Base-by-base conservation (phyloP, 768 basidiomycete genomes). In the Pleurotus tuoliensis region DNA sequence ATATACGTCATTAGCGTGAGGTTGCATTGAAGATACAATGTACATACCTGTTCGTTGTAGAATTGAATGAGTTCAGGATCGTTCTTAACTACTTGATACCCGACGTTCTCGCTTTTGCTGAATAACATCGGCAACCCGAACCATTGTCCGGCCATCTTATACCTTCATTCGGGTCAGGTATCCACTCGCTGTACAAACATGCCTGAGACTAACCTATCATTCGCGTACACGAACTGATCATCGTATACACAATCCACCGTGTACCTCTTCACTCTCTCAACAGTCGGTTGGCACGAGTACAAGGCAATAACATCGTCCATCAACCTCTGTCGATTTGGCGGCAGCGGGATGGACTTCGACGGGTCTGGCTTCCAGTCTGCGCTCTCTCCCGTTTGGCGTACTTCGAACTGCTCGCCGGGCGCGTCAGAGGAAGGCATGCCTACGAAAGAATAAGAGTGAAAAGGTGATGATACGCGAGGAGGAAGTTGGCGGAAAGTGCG, bases 201-300 rank as follows among this genome's bases (percentile, higher is more conserved):
- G 8, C 9, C 11, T 2, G 3, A 34, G 30, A 73, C 71, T 67
- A 69, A 73, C 47, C 73, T 64, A 55, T 74, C 70, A 58, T 69
- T 71, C 11, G 73, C 73, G 62, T 73, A 75, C 9, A 75, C 74
- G 59, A 75, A 74, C 63, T 73, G 72, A 64, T 69, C 68, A 55
- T 69, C 67, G 43, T 71, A 69, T 6, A 59, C 54, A 11, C 47
- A 59, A 37, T 57, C 53, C 20, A 47, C 20, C 4, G 68, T 73
- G 62, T 75, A 76, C 43, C 75, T 63, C 45, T 70, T 67, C 34
- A 76, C 72, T 38, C 72, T 59, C 53, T 73, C 67, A 25, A 72
- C 69, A 18, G 73, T 76, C 2, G 72, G 71, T 58, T 74, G 58
- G 63, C 69, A 70, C 22, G 64, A 67, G 60, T 77, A 77, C 41